These are phyloP conservation scores for Trichomonas tenax DNA, from an alignment of 208 protist species.

Conservation along the genomic window DNA sequence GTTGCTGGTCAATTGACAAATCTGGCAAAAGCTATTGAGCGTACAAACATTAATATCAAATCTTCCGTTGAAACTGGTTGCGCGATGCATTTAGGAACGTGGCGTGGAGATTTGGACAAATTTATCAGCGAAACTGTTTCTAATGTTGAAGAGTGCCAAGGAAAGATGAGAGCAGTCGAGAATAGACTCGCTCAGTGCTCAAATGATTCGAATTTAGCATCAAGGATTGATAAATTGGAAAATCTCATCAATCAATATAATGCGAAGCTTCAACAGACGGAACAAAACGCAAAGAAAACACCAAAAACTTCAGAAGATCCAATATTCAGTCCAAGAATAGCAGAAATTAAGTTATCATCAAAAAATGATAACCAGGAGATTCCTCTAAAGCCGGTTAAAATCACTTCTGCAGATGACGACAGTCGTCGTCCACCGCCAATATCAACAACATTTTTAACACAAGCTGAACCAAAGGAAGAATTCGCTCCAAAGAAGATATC, in stretches of 20 bases:
- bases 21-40: not conserved
- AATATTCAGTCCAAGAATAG: too few relatives aligned
- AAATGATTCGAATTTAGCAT: not conserved
- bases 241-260: not conserved
- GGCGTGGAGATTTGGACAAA: not conserved
- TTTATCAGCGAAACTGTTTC: not conserved
- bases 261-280: not conserved
- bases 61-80: not conserved
- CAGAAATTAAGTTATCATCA: too few relatives aligned
- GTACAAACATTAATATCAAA: not conserved
- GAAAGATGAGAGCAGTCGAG: not conserved
- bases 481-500: too few relatives aligned
- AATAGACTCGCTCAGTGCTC: not conserved
- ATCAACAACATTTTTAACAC: too few relatives aligned
- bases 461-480: too few relatives aligned
- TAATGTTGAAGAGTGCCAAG: not conserved
- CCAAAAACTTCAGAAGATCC: not conserved
- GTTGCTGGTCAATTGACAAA: not conserved
- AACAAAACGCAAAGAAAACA: not conserved
- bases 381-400: too few relatives aligned
- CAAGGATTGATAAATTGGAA: not conserved
- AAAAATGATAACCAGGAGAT: too few relatives aligned
- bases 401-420: too few relatives aligned
- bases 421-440: too few relatives aligned
- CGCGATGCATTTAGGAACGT: not conserved